A percentile compares a stretch with the other conserved stretches of the same genome.
Evolutionary conservation across 2,329 filamentous ascomycete species (phyloP).

Genomic region (Teratosphaeriaceae sp.): DNA sequence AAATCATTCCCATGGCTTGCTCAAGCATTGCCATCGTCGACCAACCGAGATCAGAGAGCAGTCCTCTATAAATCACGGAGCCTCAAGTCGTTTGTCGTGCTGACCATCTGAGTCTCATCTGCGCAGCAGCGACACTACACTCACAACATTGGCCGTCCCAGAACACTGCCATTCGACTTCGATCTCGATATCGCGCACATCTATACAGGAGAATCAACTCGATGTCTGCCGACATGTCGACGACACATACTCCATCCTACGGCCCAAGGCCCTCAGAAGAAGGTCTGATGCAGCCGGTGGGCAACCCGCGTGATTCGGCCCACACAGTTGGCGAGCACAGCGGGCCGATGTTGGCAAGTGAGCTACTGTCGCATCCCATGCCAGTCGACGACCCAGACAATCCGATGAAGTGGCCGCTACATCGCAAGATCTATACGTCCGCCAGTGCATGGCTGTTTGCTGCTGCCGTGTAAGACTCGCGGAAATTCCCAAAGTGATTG

Average conservation of each 20-base stretch:
- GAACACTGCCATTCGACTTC: too few species aligned
- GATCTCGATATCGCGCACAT: not conserved
- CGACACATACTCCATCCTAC: not conserved
- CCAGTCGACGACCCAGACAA: slow-evolving; percentile 7
- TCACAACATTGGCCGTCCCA: too few species aligned
- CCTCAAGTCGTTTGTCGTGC: too few species aligned
- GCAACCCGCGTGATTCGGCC: slow-evolving; percentile 42
- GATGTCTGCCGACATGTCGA: not conserved
- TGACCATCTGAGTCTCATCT: too few species aligned
- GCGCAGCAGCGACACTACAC: too few species aligned
- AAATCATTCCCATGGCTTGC: too few species aligned
- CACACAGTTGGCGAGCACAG: not conserved
- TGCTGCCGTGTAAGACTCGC: slow-evolving; percentile 10
- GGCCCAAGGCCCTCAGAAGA: not conserved
- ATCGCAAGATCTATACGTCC: slow-evolving; percentile 10
- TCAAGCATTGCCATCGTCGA: too few species aligned
- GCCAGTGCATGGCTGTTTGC: slow-evolving; percentile 7
- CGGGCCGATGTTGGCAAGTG: slow-evolving; percentile 7
- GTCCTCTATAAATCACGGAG: too few species aligned
- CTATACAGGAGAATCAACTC: too few species aligned
- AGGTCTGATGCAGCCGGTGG: not conserved
- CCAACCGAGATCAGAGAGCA: too few species aligned
- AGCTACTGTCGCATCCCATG: slow-evolving; percentile 9
- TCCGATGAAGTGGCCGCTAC: slow-evolving; percentile 11
- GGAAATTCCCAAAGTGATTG: too few species aligned